Evolutionary conservation across 352 stramenopile genomes (phyloP), one percentile per base, ranked within the genome.

Genomic region (Phytophthora aleatoria): DNA sequence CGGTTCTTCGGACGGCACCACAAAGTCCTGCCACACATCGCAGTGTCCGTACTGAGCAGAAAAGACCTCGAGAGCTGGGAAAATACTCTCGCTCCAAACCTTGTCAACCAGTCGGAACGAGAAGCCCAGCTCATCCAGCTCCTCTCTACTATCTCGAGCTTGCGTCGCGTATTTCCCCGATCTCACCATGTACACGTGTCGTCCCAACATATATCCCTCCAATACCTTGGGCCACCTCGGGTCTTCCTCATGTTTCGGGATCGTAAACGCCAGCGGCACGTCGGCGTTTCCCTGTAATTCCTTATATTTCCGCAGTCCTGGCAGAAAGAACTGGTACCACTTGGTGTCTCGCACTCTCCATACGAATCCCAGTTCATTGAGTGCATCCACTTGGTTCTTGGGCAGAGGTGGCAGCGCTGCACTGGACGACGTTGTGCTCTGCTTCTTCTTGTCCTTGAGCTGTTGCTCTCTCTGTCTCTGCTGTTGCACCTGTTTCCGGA

Each of bases 281-380:
- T 90, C 69, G 0, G 66, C 73, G 55, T 83, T 77, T 5, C 82
- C 82, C 45, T 89, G 33, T 28, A 92, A n/a, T 61, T 85, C 76
- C 30, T 76, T 78, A 55, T 79, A 94, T 20, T 73, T 51, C 5
- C 71, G 64, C 26, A 94, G 54, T 0, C 82, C 82, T 0, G 86
- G 86, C 11, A 94, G 38, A 33, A 91, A 91, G 41, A 87, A 86
- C 52, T 78, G 55, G 33, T 88, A 64, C 90, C 79, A 77, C 71
- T 93, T 87, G 73, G 83, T 73, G 57, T 91, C 77, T 69, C 84
- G 48, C 51, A 91, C 84, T 47, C 84, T 85, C 94, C 95, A 98
- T 20, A 97, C 78, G 73, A 98, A 98, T 3, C 91, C 94, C 6
- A 98, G 66, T 7, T 71, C 70, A 57, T 98, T 85, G n/a, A 98